Base-by-base conservation (phyloP, 192 early-diverging fungal species). In the Backusella tuberculispora region DNA sequence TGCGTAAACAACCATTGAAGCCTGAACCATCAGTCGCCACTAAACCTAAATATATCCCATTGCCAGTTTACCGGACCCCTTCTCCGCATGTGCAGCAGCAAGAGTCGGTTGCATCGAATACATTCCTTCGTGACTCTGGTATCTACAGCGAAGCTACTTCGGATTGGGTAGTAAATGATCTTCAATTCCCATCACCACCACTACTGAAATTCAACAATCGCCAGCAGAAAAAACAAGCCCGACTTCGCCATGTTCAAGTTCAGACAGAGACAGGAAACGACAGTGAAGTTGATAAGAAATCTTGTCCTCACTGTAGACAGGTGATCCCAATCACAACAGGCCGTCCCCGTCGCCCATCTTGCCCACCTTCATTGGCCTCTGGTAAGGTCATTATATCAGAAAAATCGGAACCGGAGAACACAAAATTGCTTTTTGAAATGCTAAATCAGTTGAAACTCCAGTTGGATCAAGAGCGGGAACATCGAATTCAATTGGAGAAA, bases 401-500 rank as follows among this genome's bases (percentile, higher is more conserved):
- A 26, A 60, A 60, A 60, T 26, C 53, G 4, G 53, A 60, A 21
- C 53, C 53, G 9, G 53, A 60, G 13, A 43, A 74, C 15, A 46
- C 65, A 17, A 46, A 53, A 10, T 21, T 45, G 6, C 43, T 78
- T 2, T 63, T 74, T 37, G 38, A 21, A 14, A 79, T 73, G 40
- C 74, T 79, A 10, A 56, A 75, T 29, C 41, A 71, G 37, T 38
- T 79, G 17, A 71, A 79, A 56, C 10, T 24, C 13, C 73, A 79
- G 64, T 47, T 79, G 38, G 73, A 68, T 14, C 42, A 79, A 38
- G 78, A 76, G 69, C 56, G 74, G 45, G 76, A 79, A 21, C 74
- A 80, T 4, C 67, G 82, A 6, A 72, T 77, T 10, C 73, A 80
- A 6, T 63, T 84, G 3, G 76, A 81, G 6, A 77, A 79, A 13